Base-by-base conservation (phyloP, 176 grass and related monocot genomes). In the Canna indica region DNA sequence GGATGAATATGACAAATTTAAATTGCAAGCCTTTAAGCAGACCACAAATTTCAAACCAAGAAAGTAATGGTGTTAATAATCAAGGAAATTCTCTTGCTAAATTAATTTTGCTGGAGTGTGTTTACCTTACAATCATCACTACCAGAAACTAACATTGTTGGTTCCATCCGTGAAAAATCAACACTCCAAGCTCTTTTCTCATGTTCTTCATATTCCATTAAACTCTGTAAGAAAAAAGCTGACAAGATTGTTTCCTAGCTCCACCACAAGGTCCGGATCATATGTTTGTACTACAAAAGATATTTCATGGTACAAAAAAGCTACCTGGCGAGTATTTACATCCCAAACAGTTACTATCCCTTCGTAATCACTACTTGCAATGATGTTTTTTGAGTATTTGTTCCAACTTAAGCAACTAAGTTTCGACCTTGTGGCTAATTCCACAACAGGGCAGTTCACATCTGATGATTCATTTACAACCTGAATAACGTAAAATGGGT, bases 171-270 rank as follows among this genome's bases (percentile, higher is more conserved):
- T 17, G 90, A 99, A 86, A 99, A 99, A 85, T 99, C 95, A 80
- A 99, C 95, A 86, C 95, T 99, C 95, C 95, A 99, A 72, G 95
- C 95, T 82, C 95, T 87, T 85, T 94, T 94, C 58, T 99, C 95
- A 76, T 99, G 95, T 70, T 99, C 95, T 88, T 94, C 95, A 53
- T 99, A 99, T 79, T 99, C 95, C 95, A 99, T 94, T 45, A 99
- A 75, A 80, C 95, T 99, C 95, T 97, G 26, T 54, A 70, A 73
- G 42, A 22, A 63, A 26, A 83, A 44, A 85, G 22, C 63, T 18
- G 32, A 66, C 52, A 65, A 44, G 39, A 42, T 38, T 64, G 34
- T 69, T 67, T 78, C 59, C 41, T 72, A 67, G 38, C 54, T 72
- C 57, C 60, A 72, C 44, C 10, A 66, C 25, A 63, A 29, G 76